phyloP scores from a whole-genome alignment of 2,329 filamentous ascomycete genomes.

The Pyricularia pennisetigena region DNA sequence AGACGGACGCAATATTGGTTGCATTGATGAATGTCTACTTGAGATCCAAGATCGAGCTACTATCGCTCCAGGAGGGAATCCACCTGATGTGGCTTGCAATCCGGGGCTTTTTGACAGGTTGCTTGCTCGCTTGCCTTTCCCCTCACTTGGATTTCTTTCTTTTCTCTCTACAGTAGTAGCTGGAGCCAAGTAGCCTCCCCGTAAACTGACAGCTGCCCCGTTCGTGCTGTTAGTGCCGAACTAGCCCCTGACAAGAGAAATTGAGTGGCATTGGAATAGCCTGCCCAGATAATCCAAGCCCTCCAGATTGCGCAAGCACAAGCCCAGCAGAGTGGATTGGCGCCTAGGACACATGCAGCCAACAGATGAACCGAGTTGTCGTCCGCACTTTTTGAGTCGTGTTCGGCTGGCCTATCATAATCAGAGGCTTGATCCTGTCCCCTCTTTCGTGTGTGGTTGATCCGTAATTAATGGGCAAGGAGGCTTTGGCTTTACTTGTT shows the following conservation, averaged over 20 bases:
- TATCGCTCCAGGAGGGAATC: not conserved
- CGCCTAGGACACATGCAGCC: not conserved
- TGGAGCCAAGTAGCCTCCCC: not conserved
- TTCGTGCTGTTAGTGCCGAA: not conserved
- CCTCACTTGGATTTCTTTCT: not conserved
- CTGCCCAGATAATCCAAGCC: not conserved
- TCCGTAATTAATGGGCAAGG: too few relatives aligned
- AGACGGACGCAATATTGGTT: not conserved
- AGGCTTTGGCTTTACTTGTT: not conserved
- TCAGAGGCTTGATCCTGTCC: not conserved
- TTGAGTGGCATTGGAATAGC: not conserved
- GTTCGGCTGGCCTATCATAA: not conserved
- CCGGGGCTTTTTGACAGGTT: not conserved
- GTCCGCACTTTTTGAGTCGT: not conserved
- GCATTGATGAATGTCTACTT: not conserved
- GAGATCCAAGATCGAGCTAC: not conserved
- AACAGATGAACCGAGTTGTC: not conserved
- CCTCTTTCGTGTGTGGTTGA: too few relatives aligned
- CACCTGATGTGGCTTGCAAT: not conserved
- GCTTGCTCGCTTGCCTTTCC: not conserved
- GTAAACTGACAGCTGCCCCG: not conserved
- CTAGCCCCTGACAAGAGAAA: not conserved
- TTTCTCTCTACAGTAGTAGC: not conserved
- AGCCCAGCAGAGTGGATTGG: not conserved
- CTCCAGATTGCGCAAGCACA: not conserved